phyloP scores from a whole-genome alignment of 768 basidiomycete genomes.

The Tulasnella sp. region DNA sequence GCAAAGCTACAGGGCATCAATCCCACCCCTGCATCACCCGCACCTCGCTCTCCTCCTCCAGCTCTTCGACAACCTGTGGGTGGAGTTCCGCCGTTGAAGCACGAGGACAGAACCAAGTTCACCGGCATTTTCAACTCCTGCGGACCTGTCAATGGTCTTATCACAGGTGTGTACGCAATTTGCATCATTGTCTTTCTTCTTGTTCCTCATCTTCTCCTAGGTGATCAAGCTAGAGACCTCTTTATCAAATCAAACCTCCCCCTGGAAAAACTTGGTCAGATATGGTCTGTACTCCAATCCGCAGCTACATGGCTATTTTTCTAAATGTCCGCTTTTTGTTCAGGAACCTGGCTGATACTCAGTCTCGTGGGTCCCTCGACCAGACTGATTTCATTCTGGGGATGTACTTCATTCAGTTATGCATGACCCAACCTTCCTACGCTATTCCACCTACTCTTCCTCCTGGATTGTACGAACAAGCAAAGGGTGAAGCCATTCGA shows the following conservation, averaged over 20 bases:
- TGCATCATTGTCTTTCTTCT: slow-evolving; percentile 4
- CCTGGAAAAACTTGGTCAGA: slow-evolving; percentile 76
- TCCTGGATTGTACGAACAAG: slow-evolving; percentile 75
- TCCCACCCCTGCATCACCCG: slow-evolving; percentile 42
- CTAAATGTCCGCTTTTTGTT: not conserved
- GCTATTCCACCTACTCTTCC: slow-evolving; percentile 64
- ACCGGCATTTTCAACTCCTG: slow-evolving; percentile 58
- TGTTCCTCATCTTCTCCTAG: slow-evolving; percentile 31
- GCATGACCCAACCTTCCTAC: slow-evolving; percentile 66
- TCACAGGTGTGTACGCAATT: slow-evolving; percentile 42
- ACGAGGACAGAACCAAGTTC: slow-evolving; percentile 78
- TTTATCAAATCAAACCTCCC: slow-evolving; percentile 85
- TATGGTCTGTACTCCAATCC: slow-evolving; percentile 55
- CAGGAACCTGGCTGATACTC: slow-evolving; percentile 92
- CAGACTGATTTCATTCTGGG: slow-evolving; percentile 85
- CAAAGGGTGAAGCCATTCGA: slow-evolving; percentile 24
- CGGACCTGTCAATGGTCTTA: slow-evolving; percentile 59
- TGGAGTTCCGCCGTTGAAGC: slow-evolving; percentile 49
- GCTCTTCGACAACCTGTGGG: slow-evolving; percentile 29
- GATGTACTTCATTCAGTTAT: slow-evolving; percentile 91
- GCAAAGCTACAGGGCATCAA: slow-evolving; percentile 67
- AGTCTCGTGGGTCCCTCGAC: slow-evolving; percentile 80
- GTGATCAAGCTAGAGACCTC: slow-evolving; percentile 77
- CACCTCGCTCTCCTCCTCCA: no score
- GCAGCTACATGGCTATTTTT: not conserved